phyloP scores from a whole-genome alignment of 768 basidiomycete species.

The Hygrophoropsis aurantiaca region DNA sequence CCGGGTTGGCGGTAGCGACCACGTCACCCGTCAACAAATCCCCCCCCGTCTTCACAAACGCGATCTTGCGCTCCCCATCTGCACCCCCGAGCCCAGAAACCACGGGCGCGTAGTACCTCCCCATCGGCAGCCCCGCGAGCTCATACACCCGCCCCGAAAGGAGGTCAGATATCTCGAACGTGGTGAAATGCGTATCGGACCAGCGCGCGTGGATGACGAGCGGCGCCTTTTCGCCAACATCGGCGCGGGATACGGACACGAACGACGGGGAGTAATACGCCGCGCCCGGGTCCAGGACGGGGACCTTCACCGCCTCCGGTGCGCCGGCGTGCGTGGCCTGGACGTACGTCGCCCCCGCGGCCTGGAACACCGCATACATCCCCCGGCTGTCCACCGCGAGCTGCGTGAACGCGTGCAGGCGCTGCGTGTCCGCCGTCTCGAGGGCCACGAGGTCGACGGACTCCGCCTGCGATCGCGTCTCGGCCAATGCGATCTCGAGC shows the following conservation, averaged over 20 bases:
- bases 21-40: conserved; percentile 60
- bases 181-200: conserved; percentile 62
- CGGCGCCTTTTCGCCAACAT: conserved; percentile 31
- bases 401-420: conserved; percentile 63
- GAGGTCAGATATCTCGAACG: conserved; percentile 64
- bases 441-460: conserved; percentile 45
- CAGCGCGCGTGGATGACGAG: conserved; percentile 66
- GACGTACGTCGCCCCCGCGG: conserved; percentile 58
- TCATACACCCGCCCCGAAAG: conserved; percentile 43
- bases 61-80: conserved; percentile 46
- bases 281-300: conserved; percentile 44
- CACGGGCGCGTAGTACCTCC: conserved; percentile 62
- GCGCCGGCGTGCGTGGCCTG: conserved; percentile 36
- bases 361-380: conserved; percentile 59
- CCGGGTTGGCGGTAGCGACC: conserved; percentile 61
- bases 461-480: conserved; percentile 50
- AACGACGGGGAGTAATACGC: conserved; percentile 73
- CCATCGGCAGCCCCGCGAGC: conserved; percentile 57
- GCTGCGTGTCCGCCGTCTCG: conserved; percentile 54
- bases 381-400: conserved; percentile 58
- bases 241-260: conserved; percentile 46
- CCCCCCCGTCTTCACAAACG: conserved; percentile 64
- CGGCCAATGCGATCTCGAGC: conserved; percentile 63
- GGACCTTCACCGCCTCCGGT: conserved; percentile 31
- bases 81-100: conserved; percentile 48